Evolutionary conservation across 2,329 filamentous ascomycete species (phyloP).

Genomic region (Xylariaceae sp.): DNA sequence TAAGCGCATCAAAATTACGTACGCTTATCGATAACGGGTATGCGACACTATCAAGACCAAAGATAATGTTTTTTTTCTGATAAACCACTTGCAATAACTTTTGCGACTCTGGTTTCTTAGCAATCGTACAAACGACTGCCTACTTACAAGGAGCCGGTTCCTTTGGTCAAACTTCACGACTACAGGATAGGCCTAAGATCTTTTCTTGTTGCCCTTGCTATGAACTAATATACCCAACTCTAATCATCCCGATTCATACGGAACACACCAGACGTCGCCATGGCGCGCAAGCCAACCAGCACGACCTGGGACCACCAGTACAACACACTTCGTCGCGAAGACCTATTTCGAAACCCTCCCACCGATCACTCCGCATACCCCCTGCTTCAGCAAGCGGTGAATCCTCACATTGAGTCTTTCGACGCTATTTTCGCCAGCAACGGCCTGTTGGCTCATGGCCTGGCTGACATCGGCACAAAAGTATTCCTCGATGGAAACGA

Average conservation of each 20-base stretch:
- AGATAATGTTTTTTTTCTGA: conserved; percentile 29
- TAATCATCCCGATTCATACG: neutral
- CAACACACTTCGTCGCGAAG: conserved; percentile 77
- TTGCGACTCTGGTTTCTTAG: neutral
- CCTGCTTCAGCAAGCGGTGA: conserved; percentile 74
- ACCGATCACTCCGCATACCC: conserved; percentile 85
- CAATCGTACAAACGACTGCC: neutral
- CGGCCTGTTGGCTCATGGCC: conserved; percentile 65
- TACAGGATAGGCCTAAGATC: neutral
- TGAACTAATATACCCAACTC: neutral
- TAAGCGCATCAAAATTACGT: neutral
- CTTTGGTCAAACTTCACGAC: neutral
- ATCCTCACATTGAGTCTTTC: conserved; percentile 93
- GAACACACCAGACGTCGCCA: conserved; percentile 30
- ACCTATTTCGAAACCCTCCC: conserved; percentile 84
- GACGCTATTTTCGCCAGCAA: conserved; percentile 77
- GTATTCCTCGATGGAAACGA: conserved; percentile 79
- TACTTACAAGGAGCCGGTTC: neutral
- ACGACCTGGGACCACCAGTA: conserved; percentile 81
- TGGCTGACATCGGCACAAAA: conserved; percentile 87
- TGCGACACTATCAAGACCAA: neutral
- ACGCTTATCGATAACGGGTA: conserved; percentile 15
- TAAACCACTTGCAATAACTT: neutral
- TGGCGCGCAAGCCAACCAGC: conserved; percentile 54
- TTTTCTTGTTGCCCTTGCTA: neutral